Conservation (phyloP, 371 early-diverging fungal species). For the Entomophthora muscae region DNA sequence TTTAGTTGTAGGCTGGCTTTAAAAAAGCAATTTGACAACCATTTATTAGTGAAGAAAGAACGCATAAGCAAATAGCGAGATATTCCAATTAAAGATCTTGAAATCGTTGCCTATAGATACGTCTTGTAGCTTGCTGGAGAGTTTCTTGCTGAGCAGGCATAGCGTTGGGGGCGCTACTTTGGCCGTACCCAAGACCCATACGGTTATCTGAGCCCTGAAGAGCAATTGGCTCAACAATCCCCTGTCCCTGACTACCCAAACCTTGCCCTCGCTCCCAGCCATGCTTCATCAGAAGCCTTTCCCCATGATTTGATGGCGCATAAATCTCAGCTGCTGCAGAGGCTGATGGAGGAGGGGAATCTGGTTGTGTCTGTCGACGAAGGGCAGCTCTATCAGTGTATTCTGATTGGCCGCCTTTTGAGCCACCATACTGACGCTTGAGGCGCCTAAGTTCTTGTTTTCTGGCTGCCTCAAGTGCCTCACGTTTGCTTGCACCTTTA, state of each 20-base stretch:
- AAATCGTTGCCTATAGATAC: background rate
- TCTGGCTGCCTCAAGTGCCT: constrained; percentile 15
- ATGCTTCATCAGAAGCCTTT: constrained; percentile 21
- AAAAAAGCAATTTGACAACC: too few species aligned
- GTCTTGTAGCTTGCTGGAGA: background rate
- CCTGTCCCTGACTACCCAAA: constrained; percentile 16
- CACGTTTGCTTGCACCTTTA: constrained; percentile 12
- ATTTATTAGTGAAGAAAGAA: too few species aligned
- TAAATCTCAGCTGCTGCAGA: constrained; percentile 15
- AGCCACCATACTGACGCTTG: constrained; percentile 18
- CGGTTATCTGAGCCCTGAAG: constrained; percentile 9
- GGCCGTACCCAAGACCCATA: constrained; percentile 10
- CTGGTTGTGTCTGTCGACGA: background rate
- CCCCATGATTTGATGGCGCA: constrained; percentile 17
- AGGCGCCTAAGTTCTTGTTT: constrained; percentile 20
- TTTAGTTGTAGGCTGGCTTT: too few species aligned
- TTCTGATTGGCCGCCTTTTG: constrained; percentile 9
- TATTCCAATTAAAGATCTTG: background rate
- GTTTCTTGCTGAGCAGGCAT: background rate
- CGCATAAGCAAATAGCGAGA: too few species aligned
- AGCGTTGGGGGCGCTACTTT: background rate
- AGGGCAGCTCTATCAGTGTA: constrained; percentile 18
- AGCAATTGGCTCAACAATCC: constrained; percentile 19
- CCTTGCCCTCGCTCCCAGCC: constrained; percentile 23
- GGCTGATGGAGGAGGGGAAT: background rate